Evolutionary conservation across 2,329 filamentous ascomycete genomes (phyloP).

Genomic region (Pezicula rhizophila): DNA sequence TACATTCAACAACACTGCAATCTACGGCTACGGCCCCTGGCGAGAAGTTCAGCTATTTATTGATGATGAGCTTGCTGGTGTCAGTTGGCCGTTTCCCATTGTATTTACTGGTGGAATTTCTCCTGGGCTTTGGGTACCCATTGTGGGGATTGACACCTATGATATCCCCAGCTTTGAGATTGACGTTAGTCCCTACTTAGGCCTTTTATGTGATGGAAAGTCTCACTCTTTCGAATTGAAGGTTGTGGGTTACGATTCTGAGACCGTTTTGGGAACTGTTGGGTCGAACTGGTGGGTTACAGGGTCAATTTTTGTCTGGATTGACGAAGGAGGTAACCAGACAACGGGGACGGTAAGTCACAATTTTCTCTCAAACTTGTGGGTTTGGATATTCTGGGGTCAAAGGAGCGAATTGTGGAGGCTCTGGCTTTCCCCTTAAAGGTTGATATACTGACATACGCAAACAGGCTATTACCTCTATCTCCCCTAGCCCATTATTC

Average conservation of each 20-base stretch:
- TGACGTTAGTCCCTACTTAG: slow-evolving; percentile 69
- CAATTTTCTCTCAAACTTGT: neutral
- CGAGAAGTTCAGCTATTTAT: slow-evolving; percentile 70
- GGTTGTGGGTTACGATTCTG: slow-evolving; percentile 56
- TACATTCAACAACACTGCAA: slow-evolving; percentile 48
- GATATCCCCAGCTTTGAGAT: slow-evolving; percentile 73
- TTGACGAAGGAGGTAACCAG: slow-evolving; percentile 14
- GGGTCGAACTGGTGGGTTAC: slow-evolving; percentile 66
- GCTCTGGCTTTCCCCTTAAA: no score
- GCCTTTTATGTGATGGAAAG: slow-evolving; percentile 56
- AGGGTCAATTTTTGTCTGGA: slow-evolving; percentile 70
- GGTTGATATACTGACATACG: neutral
- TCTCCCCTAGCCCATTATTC: slow-evolving; percentile 4
- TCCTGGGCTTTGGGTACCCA: slow-evolving; percentile 66
- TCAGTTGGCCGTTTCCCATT: slow-evolving; percentile 72
- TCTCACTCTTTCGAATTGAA: slow-evolving; percentile 59
- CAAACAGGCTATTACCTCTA: slow-evolving; percentile 6
- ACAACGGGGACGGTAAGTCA: slow-evolving; percentile 8
- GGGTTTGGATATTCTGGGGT: no score
- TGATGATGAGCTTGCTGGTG: slow-evolving; percentile 63
- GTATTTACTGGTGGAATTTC: slow-evolving; percentile 75
- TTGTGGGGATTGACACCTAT: slow-evolving; percentile 71
- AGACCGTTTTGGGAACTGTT: slow-evolving; percentile 40
- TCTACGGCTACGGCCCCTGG: slow-evolving; percentile 64
- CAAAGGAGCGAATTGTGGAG: no score